Conservation (phyloP, 306 rosid genomes). For the Argentina anserina region DNA sequence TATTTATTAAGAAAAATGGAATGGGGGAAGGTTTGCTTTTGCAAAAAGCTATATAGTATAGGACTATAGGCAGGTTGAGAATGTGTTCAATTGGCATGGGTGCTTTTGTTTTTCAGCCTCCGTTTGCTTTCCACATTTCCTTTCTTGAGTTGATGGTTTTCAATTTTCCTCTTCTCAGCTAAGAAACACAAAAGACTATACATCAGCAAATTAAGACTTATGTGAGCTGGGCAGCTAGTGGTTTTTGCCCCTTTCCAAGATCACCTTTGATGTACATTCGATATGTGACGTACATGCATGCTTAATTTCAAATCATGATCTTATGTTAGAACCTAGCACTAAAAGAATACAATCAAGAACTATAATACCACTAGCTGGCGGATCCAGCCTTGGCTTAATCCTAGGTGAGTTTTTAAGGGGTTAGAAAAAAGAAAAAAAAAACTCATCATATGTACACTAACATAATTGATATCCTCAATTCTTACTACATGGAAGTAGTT, state of each 20-base stretch:
- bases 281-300: not conserved
- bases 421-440: too few species aligned
- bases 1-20: not conserved
- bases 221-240: not conserved
- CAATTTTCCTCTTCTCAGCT: slow-evolving; percentile 1
- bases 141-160: slow-evolving; percentile 22
- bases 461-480: too few species aligned
- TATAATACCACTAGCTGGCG: too few species aligned
- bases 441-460: too few species aligned
- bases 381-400: too few species aligned
- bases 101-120: slow-evolving; percentile 27
- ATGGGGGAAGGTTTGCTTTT: slow-evolving; percentile 16
- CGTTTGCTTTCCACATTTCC: slow-evolving; percentile 23
- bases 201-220: not conserved
- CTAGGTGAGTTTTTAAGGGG: too few species aligned
- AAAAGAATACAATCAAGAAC: not conserved
- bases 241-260: not conserved
- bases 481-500: too few species aligned
- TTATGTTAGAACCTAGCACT: not conserved
- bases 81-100: slow-evolving; percentile 13
- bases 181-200: not conserved
- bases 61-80: slow-evolving; percentile 24
- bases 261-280: not conserved
- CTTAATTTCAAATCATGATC: not conserved
- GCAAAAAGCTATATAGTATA: slow-evolving; percentile 14